Evolutionary conservation across 768 basidiomycete genomes (phyloP).

Genomic region (Lyophyllum atratum): DNA sequence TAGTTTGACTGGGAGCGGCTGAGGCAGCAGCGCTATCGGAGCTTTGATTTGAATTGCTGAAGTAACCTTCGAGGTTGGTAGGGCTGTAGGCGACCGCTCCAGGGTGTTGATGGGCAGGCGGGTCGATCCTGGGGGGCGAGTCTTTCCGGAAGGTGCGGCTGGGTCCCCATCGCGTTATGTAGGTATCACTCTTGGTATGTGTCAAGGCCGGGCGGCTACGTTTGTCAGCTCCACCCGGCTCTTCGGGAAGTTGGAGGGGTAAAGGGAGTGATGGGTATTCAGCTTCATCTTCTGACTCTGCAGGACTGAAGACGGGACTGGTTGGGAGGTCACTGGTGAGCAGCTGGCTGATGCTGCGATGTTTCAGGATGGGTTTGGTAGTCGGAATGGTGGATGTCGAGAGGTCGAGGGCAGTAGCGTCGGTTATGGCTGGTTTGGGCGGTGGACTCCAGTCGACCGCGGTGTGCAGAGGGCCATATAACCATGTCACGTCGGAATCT

Average conservation of each 20-base stretch:
- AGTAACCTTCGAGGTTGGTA: conserved; percentile 23
- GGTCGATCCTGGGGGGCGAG: conserved; percentile 69
- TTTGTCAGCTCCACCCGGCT: conserved; percentile 7
- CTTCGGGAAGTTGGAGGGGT: conserved; percentile 10
- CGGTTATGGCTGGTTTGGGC: conserved; percentile 48
- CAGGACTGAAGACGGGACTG: conserved; percentile 62
- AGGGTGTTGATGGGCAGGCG: conserved; percentile 29
- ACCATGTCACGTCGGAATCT: conserved; percentile 98
- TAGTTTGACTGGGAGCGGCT: not conserved
- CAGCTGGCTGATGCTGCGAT: conserved; percentile 88
- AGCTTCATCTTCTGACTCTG: conserved; percentile 54
- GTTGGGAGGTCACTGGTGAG: conserved; percentile 73
- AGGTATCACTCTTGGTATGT: conserved; percentile 90
- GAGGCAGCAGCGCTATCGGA: conserved; percentile 13
- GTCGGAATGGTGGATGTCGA: conserved; percentile 26
- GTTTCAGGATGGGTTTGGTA: conserved; percentile 92
- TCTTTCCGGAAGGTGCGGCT: conserved; percentile 57
- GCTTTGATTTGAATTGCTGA: conserved; percentile 11
- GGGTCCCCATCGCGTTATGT: conserved; percentile 61
- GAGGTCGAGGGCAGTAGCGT: conserved; percentile 50
- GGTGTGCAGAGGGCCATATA: conserved; percentile 95
- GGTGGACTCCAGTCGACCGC: conserved; percentile 73
- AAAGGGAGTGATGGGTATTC: not conserved
- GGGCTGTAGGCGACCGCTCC: conserved; percentile 20
- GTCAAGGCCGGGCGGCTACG: conserved; percentile 58